Conservation (phyloP, 805 yeast species). For the Zygosaccharomyces rouxii region DNA sequence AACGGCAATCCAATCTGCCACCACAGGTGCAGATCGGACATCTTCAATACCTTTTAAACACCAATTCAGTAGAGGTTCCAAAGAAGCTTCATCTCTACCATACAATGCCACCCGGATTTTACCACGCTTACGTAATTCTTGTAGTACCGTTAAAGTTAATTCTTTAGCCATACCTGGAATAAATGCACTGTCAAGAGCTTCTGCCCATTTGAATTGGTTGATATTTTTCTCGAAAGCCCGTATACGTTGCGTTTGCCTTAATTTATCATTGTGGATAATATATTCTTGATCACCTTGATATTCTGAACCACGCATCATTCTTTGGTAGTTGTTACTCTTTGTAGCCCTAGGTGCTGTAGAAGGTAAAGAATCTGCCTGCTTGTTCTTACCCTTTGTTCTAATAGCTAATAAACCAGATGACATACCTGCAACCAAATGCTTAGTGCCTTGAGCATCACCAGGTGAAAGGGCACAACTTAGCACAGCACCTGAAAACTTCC, state of each 20-base stretch:
- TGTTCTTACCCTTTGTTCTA: constrained; percentile 74
- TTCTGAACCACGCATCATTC: constrained; percentile 87
- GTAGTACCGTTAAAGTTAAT: constrained; percentile 72
- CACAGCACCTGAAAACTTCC: constrained; percentile 96
- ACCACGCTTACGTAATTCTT: constrained; percentile 84
- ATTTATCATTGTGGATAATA: constrained; percentile 56
- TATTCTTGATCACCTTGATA: constrained; percentile 88
- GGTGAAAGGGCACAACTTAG: constrained; percentile 88
- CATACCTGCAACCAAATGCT: constrained; percentile 89
- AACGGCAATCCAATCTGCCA: constrained; percentile 73
- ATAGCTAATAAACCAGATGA: constrained; percentile 85
- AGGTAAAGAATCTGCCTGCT: constrained; percentile 13
- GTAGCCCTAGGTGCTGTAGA: constrained; percentile 2
- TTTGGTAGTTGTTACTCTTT: constrained; percentile 58
- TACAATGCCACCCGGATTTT: constrained; percentile 76
- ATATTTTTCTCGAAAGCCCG: constrained; percentile 79
- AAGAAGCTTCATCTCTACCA: constrained; percentile 77
- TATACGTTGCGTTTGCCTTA: constrained; percentile 55
- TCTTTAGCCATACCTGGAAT: constrained; percentile 75
- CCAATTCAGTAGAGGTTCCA: constrained; percentile 88
- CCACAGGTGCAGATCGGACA: constrained; percentile 54
- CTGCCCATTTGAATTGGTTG: constrained; percentile 86
- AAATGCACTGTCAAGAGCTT: constrained; percentile 86
- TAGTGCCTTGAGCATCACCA: constrained; percentile 38
- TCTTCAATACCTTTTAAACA: constrained; percentile 72